Conservation (phyloP, 768 basidiomycete species). For the Piloderma croceum region DNA sequence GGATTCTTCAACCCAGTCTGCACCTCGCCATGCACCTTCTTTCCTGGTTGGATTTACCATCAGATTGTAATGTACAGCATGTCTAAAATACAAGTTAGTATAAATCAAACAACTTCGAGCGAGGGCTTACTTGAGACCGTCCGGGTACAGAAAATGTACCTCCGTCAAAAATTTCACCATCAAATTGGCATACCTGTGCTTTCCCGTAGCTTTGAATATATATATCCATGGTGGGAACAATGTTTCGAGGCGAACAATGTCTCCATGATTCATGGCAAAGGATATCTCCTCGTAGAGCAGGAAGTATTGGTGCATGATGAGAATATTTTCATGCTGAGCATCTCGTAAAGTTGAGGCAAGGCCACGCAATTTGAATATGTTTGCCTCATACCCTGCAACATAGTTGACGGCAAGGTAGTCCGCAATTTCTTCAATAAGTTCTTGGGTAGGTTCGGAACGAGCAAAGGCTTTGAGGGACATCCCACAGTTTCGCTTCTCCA, state of each 20-base stretch:
- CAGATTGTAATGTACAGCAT: too few relatives aligned
- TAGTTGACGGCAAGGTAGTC: conserved; percentile 9
- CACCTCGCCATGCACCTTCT: conserved; percentile 15
- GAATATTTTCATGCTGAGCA: conserved; percentile 18
- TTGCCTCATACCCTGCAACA: conserved; percentile 4
- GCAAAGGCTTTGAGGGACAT: conserved; percentile 18
- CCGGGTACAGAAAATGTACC: too few relatives aligned
- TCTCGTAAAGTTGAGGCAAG: conserved; percentile 9
- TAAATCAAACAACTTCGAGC: too few relatives aligned
- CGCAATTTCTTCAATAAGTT: conserved; percentile 13
- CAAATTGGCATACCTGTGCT: conserved; percentile 26
- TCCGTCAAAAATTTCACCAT: conserved; percentile 13
- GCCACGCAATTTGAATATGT: neutral
- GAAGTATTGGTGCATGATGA: conserved; percentile 16
- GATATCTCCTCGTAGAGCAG: conserved; percentile 29
- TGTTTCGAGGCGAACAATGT: conserved; percentile 28
- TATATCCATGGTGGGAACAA: conserved; percentile 22
- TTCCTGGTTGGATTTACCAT: conserved; percentile 28
- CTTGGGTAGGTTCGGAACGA: conserved; percentile 16
- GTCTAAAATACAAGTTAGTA: too few relatives aligned
- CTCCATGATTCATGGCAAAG: conserved; percentile 23
- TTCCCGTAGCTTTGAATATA: conserved; percentile 25
- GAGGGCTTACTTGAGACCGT: too few relatives aligned
- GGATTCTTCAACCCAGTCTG: conserved; percentile 30
- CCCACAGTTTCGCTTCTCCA: conserved; percentile 1